Evolutionary conservation across 2,329 filamentous ascomycete species (phyloP).

Genomic region (Scolecobasidium constrictum): DNA sequence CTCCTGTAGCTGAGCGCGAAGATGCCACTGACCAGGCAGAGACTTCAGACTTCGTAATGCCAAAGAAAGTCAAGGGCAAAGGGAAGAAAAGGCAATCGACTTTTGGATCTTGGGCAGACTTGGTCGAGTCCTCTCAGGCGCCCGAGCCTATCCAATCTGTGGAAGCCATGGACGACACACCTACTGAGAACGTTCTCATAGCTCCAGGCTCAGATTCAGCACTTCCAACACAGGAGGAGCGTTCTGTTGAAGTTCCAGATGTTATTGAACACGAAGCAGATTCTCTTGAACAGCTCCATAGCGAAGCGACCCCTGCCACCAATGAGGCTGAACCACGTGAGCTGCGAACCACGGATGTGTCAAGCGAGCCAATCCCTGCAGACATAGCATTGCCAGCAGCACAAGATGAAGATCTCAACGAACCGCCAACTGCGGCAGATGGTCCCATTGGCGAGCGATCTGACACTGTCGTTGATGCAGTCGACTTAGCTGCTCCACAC

Average conservation of each 20-base stretch:
- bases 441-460: not conserved
- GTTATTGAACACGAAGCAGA: not conserved
- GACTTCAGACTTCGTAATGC: not conserved
- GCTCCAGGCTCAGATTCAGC: too few species aligned
- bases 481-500: too few species aligned
- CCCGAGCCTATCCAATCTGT: too few species aligned
- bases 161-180: too few species aligned
- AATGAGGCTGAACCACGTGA: constrained; percentile 8
- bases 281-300: not conserved
- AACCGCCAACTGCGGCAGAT: not conserved
- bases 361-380: constrained; percentile 1
- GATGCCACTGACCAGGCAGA: not conserved
- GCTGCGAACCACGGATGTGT: not conserved
- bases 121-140: not conserved
- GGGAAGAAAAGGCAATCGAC: constrained; percentile 5
- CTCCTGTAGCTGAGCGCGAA: not conserved
- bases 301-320: not conserved
- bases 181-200: too few species aligned
- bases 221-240: too few species aligned
- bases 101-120: not conserved
- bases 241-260: too few species aligned
- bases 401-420: constrained; percentile 5
- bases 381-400: constrained; percentile 7
- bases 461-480: too few species aligned
- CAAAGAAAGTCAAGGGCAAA: constrained; percentile 8